These are phyloP conservation scores for Thalia dealbata DNA, from an alignment of 176 grass and related monocot genomes.

Conservation along the genomic window DNA sequence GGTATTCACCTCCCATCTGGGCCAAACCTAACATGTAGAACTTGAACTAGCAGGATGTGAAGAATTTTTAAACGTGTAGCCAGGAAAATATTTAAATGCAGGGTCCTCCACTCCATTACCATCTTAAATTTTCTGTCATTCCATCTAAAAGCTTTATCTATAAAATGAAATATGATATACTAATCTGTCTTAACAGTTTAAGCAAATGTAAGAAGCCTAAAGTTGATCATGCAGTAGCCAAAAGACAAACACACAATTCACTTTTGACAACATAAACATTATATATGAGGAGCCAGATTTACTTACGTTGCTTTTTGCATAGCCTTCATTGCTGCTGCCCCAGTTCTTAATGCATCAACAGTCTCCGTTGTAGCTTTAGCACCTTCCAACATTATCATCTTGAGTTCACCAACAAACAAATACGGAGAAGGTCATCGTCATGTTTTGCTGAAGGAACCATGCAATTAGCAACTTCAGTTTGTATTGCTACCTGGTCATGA, in stretches of 20 bases:
- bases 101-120: too few species aligned
- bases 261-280: not conserved
- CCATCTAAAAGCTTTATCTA: too few species aligned
- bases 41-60: too few species aligned
- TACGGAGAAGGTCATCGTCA: not conserved
- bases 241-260: not conserved
- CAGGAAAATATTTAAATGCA: too few species aligned
- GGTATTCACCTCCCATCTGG: too few species aligned
- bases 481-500: constrained; percentile 72
- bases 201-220: not conserved
- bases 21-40: too few species aligned
- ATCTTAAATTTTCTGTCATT: too few species aligned
- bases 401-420: constrained; percentile 5
- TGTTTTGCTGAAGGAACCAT: not conserved
- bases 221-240: not conserved
- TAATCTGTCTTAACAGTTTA: not conserved
- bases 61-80: too few species aligned
- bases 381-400: constrained; percentile 29
- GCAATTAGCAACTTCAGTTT: not conserved
- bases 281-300: not conserved
- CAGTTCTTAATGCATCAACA: constrained; percentile 22
- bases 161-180: too few species aligned
- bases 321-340: constrained; percentile 25
- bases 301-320: constrained; percentile 24
- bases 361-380: constrained; percentile 27